phyloP scores from a whole-genome alignment of 176 grass and related monocot species.

The Zoysia japonica region DNA sequence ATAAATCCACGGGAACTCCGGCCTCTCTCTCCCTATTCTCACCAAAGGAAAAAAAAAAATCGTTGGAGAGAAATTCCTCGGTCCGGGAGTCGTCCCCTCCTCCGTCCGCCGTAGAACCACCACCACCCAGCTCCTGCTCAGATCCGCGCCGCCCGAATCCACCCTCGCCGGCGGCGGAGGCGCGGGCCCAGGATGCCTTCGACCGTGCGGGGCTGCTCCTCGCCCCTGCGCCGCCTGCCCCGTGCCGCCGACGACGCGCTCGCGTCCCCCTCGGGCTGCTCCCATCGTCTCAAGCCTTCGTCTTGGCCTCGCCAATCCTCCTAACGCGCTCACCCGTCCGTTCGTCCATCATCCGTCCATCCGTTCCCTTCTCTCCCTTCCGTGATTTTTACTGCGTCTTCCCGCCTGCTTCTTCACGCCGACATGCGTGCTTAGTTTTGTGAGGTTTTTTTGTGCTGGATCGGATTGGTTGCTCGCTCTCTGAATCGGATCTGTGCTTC shows the following conservation, averaged over 20 bases:
- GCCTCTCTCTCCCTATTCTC: too few relatives aligned
- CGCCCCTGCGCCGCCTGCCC: slow-evolving; percentile 33
- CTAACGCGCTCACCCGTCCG: background rate
- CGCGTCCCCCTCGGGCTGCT: slow-evolving; percentile 39
- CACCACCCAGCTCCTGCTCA: slow-evolving; percentile 13
- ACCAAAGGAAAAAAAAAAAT: background rate
- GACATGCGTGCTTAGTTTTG: background rate
- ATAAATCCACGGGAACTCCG: too few relatives aligned
- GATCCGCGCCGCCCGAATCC: slow-evolving; percentile 29
- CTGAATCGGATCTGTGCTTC: background rate
- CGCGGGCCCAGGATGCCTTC: slow-evolving; percentile 44
- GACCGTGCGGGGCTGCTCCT: slow-evolving; percentile 34
- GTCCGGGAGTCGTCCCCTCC: background rate
- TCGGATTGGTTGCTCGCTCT: background rate
- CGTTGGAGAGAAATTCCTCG: background rate
- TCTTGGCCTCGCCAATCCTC: slow-evolving; percentile 31
- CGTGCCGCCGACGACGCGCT: slow-evolving; percentile 23
- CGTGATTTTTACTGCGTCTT: too few relatives aligned
- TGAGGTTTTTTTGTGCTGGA: background rate
- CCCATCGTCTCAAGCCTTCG: slow-evolving; percentile 65
- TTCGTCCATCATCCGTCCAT: background rate
- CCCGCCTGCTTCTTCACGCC: background rate
- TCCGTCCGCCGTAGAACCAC: background rate
- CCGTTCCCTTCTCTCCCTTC: background rate
- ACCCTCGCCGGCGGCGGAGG: slow-evolving; percentile 40